These are phyloP conservation scores for Lipomyces starkeyi DNA, from an alignment of 805 yeast genomes.

Conservation along the genomic window DNA sequence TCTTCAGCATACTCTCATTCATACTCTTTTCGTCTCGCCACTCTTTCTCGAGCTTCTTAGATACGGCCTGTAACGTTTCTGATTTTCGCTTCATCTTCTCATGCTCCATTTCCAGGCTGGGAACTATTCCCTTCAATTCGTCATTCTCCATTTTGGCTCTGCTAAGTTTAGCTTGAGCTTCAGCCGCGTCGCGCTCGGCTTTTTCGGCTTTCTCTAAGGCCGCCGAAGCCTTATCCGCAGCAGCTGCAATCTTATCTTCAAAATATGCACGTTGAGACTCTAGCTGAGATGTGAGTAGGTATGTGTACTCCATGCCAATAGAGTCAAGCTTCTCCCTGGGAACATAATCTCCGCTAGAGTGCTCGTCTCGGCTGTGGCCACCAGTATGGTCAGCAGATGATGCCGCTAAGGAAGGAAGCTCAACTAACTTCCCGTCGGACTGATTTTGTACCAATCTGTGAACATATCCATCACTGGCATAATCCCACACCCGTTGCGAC, in stretches of 20 bases:
- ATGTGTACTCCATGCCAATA: slow-evolving; percentile 78
- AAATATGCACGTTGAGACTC: slow-evolving; percentile 87
- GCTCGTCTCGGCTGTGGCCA: slow-evolving; percentile 1
- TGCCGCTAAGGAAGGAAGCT: slow-evolving; percentile 54
- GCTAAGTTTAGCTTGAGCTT: slow-evolving; percentile 21
- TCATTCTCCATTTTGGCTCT: slow-evolving; percentile 21
- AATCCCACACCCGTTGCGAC: slow-evolving; percentile 93
- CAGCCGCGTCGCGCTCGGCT: slow-evolving; percentile 35
- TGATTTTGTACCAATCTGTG: slow-evolving; percentile 85
- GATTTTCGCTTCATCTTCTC: slow-evolving; percentile 30
- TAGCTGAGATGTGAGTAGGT: slow-evolving; percentile 74
- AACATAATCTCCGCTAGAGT: slow-evolving; percentile 24
- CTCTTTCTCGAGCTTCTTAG: slow-evolving; percentile 46
- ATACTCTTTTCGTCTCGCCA: slow-evolving; percentile 57
- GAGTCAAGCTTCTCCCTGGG: slow-evolving; percentile 56
- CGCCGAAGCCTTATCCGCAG: slow-evolving; percentile 43
- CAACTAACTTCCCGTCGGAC: slow-evolving; percentile 88
- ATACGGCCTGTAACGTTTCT: slow-evolving; percentile 38
- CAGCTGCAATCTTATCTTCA: slow-evolving; percentile 57
- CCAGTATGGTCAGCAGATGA: slow-evolving; percentile 1
- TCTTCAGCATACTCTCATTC: slow-evolving; percentile 51
- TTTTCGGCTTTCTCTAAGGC: slow-evolving; percentile 40
- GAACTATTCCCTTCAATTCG: slow-evolving; percentile 16
- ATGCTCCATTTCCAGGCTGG: slow-evolving; percentile 27
- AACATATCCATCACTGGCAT: slow-evolving; percentile 88